Percentiles rank a stretch among this genome's conserved stretches.
phyloP scores from a whole-genome alignment of 2,329 filamentous ascomycete species.

The Fusarium nanum region DNA sequence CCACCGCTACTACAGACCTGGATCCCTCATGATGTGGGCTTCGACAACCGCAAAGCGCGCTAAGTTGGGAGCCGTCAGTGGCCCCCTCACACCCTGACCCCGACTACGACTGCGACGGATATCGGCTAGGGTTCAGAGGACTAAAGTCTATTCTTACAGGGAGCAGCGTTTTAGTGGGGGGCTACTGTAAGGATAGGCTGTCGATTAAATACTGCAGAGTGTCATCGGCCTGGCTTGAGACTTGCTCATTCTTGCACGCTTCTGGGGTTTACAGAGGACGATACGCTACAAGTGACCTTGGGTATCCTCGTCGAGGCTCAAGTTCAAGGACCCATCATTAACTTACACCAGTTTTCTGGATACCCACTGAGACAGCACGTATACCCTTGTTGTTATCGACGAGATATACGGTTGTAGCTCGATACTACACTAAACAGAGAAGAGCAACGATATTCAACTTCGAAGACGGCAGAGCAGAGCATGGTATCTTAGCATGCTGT shows the following conservation, averaged over 20 bases:
- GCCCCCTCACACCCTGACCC: conserved; percentile 13
- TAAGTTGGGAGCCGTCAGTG: conserved; percentile 23
- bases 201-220: conserved; percentile 29
- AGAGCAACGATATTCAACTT: conserved; percentile 19
- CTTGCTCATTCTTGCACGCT: conserved; percentile 24
- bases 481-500: conserved; percentile 1
- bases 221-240: conserved; percentile 27
- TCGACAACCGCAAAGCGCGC: conserved; percentile 18
- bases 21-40: conserved; percentile 12
- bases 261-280: conserved; percentile 2
- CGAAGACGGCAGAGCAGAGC: conserved; percentile 12
- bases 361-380: conserved; percentile 23
- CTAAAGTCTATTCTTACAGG: conserved; percentile 44
- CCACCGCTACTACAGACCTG: conserved; percentile 23
- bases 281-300: conserved; percentile 7
- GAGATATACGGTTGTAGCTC: conserved; percentile 5
- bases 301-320: not conserved
- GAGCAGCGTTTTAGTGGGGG: conserved; percentile 19
- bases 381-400: conserved; percentile 10
- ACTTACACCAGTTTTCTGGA: conserved; percentile 14
- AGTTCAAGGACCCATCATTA: conserved; percentile 16
- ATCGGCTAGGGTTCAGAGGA: conserved; percentile 40
- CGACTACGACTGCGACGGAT: conserved; percentile 38
- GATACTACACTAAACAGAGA: conserved; percentile 1
- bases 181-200: conserved; percentile 10